Evolutionary conservation across 2,329 filamentous ascomycete species (phyloP).

Genomic region (Sporothrix brunneoviolacea): DNA sequence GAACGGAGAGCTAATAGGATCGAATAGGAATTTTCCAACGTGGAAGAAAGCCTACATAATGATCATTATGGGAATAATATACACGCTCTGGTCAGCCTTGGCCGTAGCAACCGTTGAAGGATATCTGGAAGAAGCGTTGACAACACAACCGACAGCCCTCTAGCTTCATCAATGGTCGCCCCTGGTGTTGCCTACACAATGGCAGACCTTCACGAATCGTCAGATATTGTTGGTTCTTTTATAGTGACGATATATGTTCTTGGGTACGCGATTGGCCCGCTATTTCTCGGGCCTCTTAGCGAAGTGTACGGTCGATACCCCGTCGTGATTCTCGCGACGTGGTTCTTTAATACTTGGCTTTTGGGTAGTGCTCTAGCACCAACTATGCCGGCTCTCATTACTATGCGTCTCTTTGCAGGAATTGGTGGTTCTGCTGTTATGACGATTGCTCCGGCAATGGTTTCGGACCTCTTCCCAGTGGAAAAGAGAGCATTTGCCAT

Average conservation of each 20-base stretch:
- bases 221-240: constrained; percentile 36
- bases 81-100: neutral
- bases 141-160: too few species aligned
- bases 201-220: constrained; percentile 31
- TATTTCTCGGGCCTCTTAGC: constrained; percentile 12
- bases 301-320: constrained; percentile 34
- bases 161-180: constrained; percentile 56
- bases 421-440: constrained; percentile 63
- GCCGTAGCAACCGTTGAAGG: too few species aligned
- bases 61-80: constrained; percentile 8
- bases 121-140: too few species aligned
- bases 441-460: constrained; percentile 57
- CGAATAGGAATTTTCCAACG: constrained; percentile 58
- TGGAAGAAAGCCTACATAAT: constrained; percentile 7
- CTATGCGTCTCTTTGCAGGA: constrained; percentile 62
- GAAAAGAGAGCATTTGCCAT: constrained; percentile 8
- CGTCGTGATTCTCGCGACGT: constrained; percentile 67
- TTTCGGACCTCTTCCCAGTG: constrained; percentile 34
- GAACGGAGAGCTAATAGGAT: neutral
- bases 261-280: constrained; percentile 11
- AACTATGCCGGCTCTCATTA: constrained; percentile 57
- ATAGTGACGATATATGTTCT: constrained; percentile 56
- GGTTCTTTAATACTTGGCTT: constrained; percentile 53
- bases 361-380: constrained; percentile 59
- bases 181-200: constrained; percentile 38